Evolutionary conservation across 805 yeast genomes (phyloP), one percentile per base, ranked within the genome.

Genomic region (Saccharomycodes ludwigii): DNA sequence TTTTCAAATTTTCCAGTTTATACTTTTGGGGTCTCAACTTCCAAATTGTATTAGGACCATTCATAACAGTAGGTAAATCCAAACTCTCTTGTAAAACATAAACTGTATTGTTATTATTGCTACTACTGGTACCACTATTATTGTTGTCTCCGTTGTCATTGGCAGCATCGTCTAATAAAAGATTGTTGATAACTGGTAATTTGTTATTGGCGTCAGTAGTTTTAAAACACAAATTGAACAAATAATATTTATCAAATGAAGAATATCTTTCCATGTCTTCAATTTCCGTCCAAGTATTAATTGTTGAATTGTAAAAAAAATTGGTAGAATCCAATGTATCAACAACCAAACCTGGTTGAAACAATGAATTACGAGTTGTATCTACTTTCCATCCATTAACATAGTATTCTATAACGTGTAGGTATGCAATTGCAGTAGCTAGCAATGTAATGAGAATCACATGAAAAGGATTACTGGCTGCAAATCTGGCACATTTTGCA

Each of bases 401-500:
- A 50, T 76, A 78, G 38, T 76, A 74, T 41, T 77, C 83, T 21
- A 79, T 72, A 3, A 77, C 68, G 3, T 86, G 68, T 36, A 86
- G 64, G 52, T 86, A 88, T 6, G 88, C 78, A 32, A 81, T 58
- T 3, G 94, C 77, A 2, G 94, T 91, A 24, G 83, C 52, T 30
- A 85, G 57, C 10, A 88, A 66, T 5, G 84, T 69, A 35, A 72
- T 47, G 29, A 84, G 72, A 32, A 86, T 74, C 33, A 84, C 69
- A 56, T 86, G 97, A 42, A 88, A 82, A 12, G 98, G 98, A 48
- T 76, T 69, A 37, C 71, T 69, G 10, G 94, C 91, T 32, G 88
- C 72, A 15, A 66, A 52, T 36, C 53, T 58, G 9, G 72, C 66
- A 22, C 59, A 34, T 36, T 60, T 61, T 28, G 81, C 78, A 32